Base-by-base conservation (phyloP, 2,329 filamentous ascomycete genomes). In the Aspergillus aculeatus region DNA sequence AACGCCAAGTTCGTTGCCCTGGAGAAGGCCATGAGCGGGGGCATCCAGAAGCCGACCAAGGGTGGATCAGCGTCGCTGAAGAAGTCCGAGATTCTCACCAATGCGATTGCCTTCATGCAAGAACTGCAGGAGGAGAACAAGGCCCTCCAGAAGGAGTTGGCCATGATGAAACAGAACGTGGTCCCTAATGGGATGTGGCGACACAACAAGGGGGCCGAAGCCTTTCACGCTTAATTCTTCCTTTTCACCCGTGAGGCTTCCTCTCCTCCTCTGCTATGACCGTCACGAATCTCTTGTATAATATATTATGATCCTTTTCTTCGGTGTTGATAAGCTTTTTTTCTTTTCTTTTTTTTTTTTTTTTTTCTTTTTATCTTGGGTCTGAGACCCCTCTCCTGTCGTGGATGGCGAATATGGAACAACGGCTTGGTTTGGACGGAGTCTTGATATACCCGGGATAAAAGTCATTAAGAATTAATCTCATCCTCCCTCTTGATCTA, bases 1-100 rank as follows among this genome's bases (percentile, higher is more conserved):
- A 77, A 77, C 53, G 73, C 75, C 66, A 77, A 77, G 49, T 77
- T 77, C 51, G 68, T 76, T 1, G 67, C 75, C 0, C 64, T 77
- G n/a, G 75, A 76, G 50, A 71, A 76, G 56, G 73, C 73, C 10
- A 75, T 76, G 59, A 68, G 65, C 47, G 64, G 68, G 4, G 65
- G 64, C 5, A 61, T 66, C n/a, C 66, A 68, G 35, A 71, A 70
- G 38, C 59, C 64, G 11, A 55, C 59, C 14, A 69, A 69, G 24
- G 64, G 63, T n/a, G 70, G 69, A 0, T 69, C 73, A 2, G 71
- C 70, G 3, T 73, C 72, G 23, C 62, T 75, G 19, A 76, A 76
- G 59, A 76, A 76, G 57, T 75, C 73, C 0, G 73, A 76, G 60
- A 75, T 76, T 53, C 66, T 76, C 41, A 69, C 66, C 47, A 75